Evolutionary conservation across 2,329 filamentous ascomycete genomes (phyloP), one percentile per base, ranked within the genome.

Genomic region (Pseudocercospora musae): DNA sequence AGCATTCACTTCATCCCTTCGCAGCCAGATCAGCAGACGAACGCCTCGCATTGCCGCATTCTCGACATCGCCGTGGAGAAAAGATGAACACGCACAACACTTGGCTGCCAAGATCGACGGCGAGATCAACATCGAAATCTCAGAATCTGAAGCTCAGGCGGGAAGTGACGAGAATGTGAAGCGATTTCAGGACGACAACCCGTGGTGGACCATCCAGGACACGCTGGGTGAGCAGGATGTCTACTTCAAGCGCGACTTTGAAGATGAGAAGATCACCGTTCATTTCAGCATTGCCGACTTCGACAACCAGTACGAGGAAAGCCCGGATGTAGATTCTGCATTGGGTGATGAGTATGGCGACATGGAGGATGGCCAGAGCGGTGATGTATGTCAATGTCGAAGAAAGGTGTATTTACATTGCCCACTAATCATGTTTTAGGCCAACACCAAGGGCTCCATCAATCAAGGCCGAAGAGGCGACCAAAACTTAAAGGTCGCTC

Each of bases 201-300:
- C 89, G 74, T 85, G 89, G 44, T 99, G 92, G 78, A 63, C 85
- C 80, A 76, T 88, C 65, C 82, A 91, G 73, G 95, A 99, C 78
- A 86, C 84, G 31, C 83, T 89, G 27, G 95, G 95, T 66, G 85
- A 92, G 77, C 91, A 98, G 80, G 92, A 96, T 70, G 90, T 99
- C 69, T 84, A 89, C 73, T 84, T 99, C 69, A 89, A 87, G 64
- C 89, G 93, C 73, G 89, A 85, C 68, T 94, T 91, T 73, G 90
- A 90, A 72, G 88, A 96, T 66, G 95, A 99, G 82, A 91, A 89
- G 71, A 91, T 94, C 79, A 89, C 88, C 66, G 85, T 96, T 68
- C 87, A 87, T 68, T 96, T 96, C 81, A 92, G 89, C 69, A 91
- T 96, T 72, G 87, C 89, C 70, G 92, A 96, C 76, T 85, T 96